Evolutionary conservation across 2,329 filamentous ascomycete genomes (phyloP), one percentile per base, ranked within the genome.

Genomic region (Aspergillus ibericus): DNA sequence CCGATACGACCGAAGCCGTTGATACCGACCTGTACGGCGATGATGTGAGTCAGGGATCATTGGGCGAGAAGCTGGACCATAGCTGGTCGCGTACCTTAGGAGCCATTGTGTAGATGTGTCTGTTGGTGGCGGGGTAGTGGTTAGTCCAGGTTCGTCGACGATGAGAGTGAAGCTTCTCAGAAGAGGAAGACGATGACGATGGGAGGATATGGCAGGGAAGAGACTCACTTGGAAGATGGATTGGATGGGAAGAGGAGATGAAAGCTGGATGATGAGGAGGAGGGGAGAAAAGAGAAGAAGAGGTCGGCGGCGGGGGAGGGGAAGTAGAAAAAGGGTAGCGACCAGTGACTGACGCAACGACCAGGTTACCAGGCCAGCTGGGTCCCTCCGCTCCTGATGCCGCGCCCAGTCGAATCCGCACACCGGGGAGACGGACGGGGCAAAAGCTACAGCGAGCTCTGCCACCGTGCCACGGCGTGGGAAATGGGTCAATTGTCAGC

Each of bases 1-100:
- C 95, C 95, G 82, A 99, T 99, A 82, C 95, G 93, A 84, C 95
- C 95, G 86, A 99, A 99, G 81, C 95, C 93, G 90, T 97, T 98
- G 89, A 96, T 97, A 81, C 92, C 92, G 78, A 96, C 91, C 88
- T 96, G 52, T 15, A 59, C 27, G 44, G 50, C 48, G 35, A 53
- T 49, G 2, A 40, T 49, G 40, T 63, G 13, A 59, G 58, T 59
- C 54, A 51, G 9, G 25, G 22, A 12, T 36, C 38, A 56, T 35
- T 8, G 16, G 12, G 9, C n/a, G 48, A 34, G 16, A 53, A 38
- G 55, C 38, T 48, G 35, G 32, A 40, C n/a, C 38, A 15, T 16
- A 35, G 32, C 22, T 9, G 15, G 22, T 20, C 8, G 32, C 63
- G 44, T 72, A 73, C 70, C 72, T 74, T 70, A 60, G 72, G 68